Evolutionary conservation across 306 rosid species (phyloP), one percentile per base, ranked within the genome.

Genomic region (Fragaria iinumae): DNA sequence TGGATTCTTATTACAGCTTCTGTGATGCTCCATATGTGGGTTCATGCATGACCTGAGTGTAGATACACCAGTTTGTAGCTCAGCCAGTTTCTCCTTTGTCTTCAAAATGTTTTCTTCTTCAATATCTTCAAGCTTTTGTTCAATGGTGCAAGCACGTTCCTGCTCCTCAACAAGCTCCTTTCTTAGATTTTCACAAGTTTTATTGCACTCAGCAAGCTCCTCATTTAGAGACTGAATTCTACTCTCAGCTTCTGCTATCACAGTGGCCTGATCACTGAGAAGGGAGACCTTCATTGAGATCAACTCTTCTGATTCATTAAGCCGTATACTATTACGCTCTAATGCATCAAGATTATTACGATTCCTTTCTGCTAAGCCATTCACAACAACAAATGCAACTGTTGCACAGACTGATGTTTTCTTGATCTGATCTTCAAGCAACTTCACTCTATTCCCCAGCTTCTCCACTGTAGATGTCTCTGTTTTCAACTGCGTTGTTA

Each of bases 61-160:
- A 76, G 87, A 79, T 39, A 94, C 97, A 7, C 95, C 97, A 71
- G 87, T 83, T 89, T 88, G 89, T 38, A 94, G 87, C 81, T 90
- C 86, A 5, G 79, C 83, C 44, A 92, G 82, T 71, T 90, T 91
- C 83, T 89, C 95, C 90, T 80, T 89, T 39, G 97, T 77, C 83
- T 56, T 83, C 71, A 84, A 88, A 80, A 94, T 86, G 74, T 85
- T 83, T 68, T 72, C 80, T 69, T 84, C 83, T 73, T 94, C 88
- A 74, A 89, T 72, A 65, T 86, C 87, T 77, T 89, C 87, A 76
- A 94, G 88, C 83, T 85, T 87, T 79, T 78, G 80, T 82, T 87
- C 90, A 83, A 90, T 74, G 43, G 77, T 81, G 74, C 34, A 75
- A 85, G 86, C 81, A 68, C 57, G 83, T 66, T 92, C 87, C 80